A percentile compares a stretch with the other conserved stretches of the same genome.
These are phyloP conservation scores for Emmonsiellopsis sp. DNA, from an alignment of 2,329 filamentous ascomycete genomes.

Conservation along the genomic window DNA sequence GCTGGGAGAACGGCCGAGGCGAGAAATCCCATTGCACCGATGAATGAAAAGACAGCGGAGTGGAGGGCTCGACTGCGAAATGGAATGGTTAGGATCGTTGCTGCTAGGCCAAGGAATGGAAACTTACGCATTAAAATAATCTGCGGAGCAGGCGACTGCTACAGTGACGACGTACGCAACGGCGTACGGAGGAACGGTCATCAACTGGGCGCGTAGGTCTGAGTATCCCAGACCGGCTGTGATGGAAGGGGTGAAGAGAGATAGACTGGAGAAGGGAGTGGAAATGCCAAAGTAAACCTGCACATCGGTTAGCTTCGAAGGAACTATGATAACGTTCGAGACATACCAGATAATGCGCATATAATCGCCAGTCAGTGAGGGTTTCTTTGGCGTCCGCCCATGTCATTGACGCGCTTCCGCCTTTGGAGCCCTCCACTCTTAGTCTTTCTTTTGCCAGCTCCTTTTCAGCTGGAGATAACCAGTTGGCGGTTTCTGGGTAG, in stretches of 20 bases:
- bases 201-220: constrained; percentile 53
- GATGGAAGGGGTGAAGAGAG: constrained; percentile 56
- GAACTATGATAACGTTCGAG: background rate
- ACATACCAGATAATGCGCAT: constrained; percentile 43
- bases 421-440: constrained; percentile 32
- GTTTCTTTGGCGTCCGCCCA: constrained; percentile 41
- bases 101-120: background rate
- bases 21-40: constrained; percentile 51
- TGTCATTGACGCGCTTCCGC: constrained; percentile 32
- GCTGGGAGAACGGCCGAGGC: constrained; percentile 55
- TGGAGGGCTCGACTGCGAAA: constrained; percentile 39
- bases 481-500: constrained; percentile 40
- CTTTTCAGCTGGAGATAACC: constrained; percentile 39
- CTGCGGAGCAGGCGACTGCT: constrained; percentile 50
- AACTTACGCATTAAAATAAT: constrained; percentile 37
- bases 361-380: constrained; percentile 43
- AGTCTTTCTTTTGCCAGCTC: constrained; percentile 34
- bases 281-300: constrained; percentile 45
- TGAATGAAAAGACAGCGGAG: constrained; percentile 40
- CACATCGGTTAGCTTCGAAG: constrained; percentile 5
- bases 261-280: constrained; percentile 51
- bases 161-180: constrained; percentile 48
- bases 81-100: constrained; percentile 12
- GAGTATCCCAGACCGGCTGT: constrained; percentile 48
- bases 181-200: constrained; percentile 59